phyloP scores from a whole-genome alignment of 805 yeast genomes.

The Zygoascus tannicola region DNA sequence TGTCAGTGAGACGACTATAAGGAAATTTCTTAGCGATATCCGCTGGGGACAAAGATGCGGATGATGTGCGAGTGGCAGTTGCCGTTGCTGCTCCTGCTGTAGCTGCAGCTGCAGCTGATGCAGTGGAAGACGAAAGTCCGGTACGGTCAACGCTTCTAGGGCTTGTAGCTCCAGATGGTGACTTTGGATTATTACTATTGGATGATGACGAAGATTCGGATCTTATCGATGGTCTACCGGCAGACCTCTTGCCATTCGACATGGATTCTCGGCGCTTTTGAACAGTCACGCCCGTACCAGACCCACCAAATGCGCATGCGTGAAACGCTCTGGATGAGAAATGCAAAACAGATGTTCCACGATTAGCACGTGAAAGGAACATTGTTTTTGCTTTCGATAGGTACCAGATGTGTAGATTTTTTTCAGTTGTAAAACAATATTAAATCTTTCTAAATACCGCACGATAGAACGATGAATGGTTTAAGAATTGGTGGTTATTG shows the following conservation, averaged over 20 bases:
- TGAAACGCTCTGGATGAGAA: background rate
- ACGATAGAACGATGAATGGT: no score
- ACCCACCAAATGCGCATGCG: background rate
- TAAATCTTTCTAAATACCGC: no score
- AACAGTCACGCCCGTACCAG: background rate
- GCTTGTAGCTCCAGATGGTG: background rate
- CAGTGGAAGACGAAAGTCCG: background rate
- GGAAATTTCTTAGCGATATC: constrained; percentile 8
- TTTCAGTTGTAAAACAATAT: no score
- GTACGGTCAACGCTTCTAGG: background rate
- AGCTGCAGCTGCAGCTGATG: background rate
- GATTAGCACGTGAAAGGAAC: background rate
- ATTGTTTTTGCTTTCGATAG: no score
- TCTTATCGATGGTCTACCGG: background rate
- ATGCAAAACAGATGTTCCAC: background rate
- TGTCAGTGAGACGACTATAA: constrained; percentile 10
- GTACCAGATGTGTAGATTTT: no score
- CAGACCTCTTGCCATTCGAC: background rate
- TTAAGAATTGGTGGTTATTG: no score
- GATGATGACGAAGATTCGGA: constrained; percentile 7
- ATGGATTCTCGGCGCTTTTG: constrained; percentile 3
- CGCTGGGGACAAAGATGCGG: background rate
- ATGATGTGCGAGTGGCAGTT: background rate
- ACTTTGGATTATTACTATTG: background rate
- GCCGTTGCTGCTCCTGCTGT: background rate